phyloP scores from a whole-genome alignment of 2,329 filamentous ascomycete species.

The Hortaea werneckii region DNA sequence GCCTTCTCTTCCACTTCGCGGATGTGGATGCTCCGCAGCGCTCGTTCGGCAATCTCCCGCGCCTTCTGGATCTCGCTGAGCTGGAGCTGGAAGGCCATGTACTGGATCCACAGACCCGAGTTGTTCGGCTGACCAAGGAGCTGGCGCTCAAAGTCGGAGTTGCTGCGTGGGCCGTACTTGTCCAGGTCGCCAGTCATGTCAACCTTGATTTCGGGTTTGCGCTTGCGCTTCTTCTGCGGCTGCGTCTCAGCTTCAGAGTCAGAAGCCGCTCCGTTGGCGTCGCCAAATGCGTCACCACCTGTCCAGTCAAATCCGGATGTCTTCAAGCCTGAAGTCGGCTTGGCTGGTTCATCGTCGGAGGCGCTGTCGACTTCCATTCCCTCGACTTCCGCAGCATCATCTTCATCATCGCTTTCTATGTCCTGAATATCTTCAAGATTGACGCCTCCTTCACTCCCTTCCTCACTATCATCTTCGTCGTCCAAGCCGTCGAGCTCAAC shows the following conservation, averaged over 20 bases:
- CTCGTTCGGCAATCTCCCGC: conserved; percentile 79
- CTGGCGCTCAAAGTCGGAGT: conserved; percentile 87
- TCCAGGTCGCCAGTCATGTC: conserved; percentile 91
- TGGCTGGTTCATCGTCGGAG: conserved; percentile 19
- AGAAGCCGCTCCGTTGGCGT: conserved; percentile 45
- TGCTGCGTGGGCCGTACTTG: conserved; percentile 74
- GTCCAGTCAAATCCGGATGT: conserved; percentile 83
- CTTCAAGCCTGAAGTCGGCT: conserved; percentile 42
- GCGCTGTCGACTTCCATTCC: conserved; percentile 27
- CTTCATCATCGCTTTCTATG: conserved; percentile 37
- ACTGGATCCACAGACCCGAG: conserved; percentile 87
- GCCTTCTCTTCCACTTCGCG: conserved; percentile 86
- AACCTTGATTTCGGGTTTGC: conserved; percentile 69
- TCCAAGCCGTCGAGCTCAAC: conserved; percentile 26
- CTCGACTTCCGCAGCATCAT: conserved; percentile 37
- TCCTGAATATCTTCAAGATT: conserved; percentile 27
- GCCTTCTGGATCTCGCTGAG: conserved; percentile 82
- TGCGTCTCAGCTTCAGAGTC: conserved; percentile 47
- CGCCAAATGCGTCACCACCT: conserved; percentile 45
- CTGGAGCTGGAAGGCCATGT: conserved; percentile 98
- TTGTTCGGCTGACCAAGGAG: conserved; percentile 86
- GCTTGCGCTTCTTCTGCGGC: conserved; percentile 45
- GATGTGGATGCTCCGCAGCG: conserved; percentile 85
- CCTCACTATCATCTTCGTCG: conserved; percentile 30
- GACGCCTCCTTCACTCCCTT: conserved; percentile 13